phyloP scores from a whole-genome alignment of 805 yeast species.

The Diddensiella transvaalensis region DNA sequence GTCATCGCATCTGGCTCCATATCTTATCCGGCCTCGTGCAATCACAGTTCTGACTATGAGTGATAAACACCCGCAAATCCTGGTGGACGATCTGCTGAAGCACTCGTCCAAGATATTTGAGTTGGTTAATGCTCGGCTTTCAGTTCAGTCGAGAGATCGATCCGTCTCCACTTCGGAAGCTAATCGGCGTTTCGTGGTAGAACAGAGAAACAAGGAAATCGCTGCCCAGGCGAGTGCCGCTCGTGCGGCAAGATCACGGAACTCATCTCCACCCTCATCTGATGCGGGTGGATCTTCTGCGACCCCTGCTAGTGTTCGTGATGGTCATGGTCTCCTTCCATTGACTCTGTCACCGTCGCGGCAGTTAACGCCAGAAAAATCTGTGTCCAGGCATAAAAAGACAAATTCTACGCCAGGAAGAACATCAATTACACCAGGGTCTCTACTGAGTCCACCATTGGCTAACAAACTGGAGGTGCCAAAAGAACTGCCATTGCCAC shows the following conservation, averaged over 20 bases:
- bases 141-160: slow-evolving; percentile 17
- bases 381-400: slow-evolving; percentile 1
- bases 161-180: slow-evolving; percentile 23
- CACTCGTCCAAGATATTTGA: slow-evolving; percentile 25
- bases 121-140: slow-evolving; percentile 16
- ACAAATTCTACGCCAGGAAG: background rate
- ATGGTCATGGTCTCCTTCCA: slow-evolving; percentile 21
- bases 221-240: slow-evolving; percentile 13
- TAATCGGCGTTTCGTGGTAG: slow-evolving; percentile 22
- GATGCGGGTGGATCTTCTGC: slow-evolving; percentile 1
- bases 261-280: slow-evolving; percentile 9
- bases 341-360: slow-evolving; percentile 23
- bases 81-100: slow-evolving; percentile 26
- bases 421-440: background rate
- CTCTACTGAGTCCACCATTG: background rate
- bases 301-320: slow-evolving; percentile 1
- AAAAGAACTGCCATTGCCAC: background rate
- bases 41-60: slow-evolving; percentile 27
- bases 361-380: background rate
- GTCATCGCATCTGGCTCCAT: slow-evolving; percentile 23
- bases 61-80: slow-evolving; percentile 29
- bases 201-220: slow-evolving; percentile 24
- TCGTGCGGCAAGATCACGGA: slow-evolving; percentile 7
- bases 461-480: background rate
- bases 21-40: slow-evolving; percentile 31